Conservation (phyloP, 345 rosid species). For the Hypericum androsaemum region DNA sequence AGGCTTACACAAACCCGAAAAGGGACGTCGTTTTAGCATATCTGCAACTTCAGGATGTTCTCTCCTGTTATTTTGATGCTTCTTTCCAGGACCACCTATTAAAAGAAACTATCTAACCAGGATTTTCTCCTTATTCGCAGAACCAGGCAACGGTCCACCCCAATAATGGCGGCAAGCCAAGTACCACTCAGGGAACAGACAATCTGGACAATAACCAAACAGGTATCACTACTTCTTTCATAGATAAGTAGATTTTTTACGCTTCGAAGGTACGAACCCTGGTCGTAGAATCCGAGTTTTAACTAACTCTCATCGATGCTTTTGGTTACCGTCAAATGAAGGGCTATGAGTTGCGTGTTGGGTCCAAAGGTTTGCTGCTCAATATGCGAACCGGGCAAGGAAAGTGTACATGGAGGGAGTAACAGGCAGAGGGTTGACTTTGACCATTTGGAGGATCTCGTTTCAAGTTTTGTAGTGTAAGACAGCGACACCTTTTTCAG, state of each 20-base stretch:
- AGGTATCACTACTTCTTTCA: slow-evolving; percentile 20
- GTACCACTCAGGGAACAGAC: slow-evolving; percentile 39
- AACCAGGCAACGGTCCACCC: slow-evolving; percentile 44
- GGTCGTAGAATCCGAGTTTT: too few relatives aligned
- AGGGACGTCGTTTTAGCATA: too few relatives aligned
- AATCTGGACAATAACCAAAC: slow-evolving; percentile 34
- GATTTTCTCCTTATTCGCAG: slow-evolving; percentile 19
- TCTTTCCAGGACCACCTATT: not conserved
- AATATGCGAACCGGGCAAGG: not conserved
- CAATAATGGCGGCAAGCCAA: slow-evolving; percentile 40
- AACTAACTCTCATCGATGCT: too few relatives aligned
- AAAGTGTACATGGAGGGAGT: slow-evolving; percentile 3
- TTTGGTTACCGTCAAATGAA: too few relatives aligned
- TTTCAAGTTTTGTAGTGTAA: slow-evolving; percentile 32
- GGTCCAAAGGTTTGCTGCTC: too few relatives aligned
- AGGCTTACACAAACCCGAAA: too few relatives aligned
- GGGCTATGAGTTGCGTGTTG: too few relatives aligned
- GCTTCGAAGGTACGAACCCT: too few relatives aligned
- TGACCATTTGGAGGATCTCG: slow-evolving; percentile 1
- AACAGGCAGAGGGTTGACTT: slow-evolving; percentile 29
- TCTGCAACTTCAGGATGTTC: too few relatives aligned
- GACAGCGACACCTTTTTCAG: not conserved
- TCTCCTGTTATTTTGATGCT: not conserved
- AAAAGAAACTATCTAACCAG: not conserved
- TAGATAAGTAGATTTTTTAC: not conserved